A percentile compares a stretch with the other conserved stretches of the same genome.
Conservation (phyloP, 2,329 filamentous ascomycete genomes). For the Diaporthe sp. region DNA sequence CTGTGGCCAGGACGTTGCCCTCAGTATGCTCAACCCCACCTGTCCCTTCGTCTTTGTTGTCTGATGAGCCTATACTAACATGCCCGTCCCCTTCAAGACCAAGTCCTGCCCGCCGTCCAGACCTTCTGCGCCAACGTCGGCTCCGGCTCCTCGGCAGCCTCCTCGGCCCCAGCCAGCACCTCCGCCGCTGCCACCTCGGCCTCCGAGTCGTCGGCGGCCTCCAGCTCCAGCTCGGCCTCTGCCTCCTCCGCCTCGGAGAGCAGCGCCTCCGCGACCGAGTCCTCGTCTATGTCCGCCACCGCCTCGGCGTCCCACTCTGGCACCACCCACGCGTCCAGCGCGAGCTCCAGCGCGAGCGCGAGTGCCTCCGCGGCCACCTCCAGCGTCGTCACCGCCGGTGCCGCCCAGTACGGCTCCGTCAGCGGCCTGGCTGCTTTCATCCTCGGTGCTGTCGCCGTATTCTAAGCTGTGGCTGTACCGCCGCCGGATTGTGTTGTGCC, state of each 20-base stretch:
- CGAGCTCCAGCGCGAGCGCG: neutral
- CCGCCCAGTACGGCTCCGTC: slow-evolving; percentile 25
- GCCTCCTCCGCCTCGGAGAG: neutral
- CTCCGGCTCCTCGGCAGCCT: neutral
- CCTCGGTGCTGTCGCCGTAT: slow-evolving; percentile 16
- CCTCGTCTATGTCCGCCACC: neutral
- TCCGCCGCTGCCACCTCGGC: neutral
- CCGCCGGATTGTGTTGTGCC: neutral
- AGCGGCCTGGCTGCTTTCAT: slow-evolving; percentile 21
- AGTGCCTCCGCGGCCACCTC: neutral
- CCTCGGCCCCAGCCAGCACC: neutral
- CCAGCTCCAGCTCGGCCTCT: neutral
- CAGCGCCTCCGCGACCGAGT: neutral
- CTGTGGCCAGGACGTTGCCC: slow-evolving; percentile 19
- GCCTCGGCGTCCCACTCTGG: neutral
- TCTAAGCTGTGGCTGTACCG: neutral
- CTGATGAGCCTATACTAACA: neutral
- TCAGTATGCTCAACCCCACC: neutral
- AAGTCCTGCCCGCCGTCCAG: slow-evolving; percentile 29
- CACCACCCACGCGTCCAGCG: neutral
- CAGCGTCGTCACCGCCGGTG: slow-evolving; percentile 16
- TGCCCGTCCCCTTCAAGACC: neutral
- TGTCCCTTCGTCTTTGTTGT: neutral
- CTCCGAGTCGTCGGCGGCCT: neutral
- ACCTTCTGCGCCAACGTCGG: slow-evolving; percentile 20